These are phyloP conservation scores for Botrytis deweyae DNA, from an alignment of 2,329 filamentous ascomycete species.

Conservation along the genomic window DNA sequence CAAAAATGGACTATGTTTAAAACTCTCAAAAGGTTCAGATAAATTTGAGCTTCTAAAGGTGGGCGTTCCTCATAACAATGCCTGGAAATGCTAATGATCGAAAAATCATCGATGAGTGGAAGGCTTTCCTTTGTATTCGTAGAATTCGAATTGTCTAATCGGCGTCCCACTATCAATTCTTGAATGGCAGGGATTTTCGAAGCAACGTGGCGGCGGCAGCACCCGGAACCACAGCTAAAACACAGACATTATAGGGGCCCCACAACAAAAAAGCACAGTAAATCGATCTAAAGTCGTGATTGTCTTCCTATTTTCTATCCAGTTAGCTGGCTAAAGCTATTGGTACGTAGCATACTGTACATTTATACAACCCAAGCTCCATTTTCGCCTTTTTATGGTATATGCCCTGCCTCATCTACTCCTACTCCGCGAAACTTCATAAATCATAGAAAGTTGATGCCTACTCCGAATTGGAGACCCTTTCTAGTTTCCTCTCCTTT, in stretches of 20 bases:
- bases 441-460: conserved; percentile 84
- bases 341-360: conserved; percentile 1
- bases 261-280: neutral
- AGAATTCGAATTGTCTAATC: neutral
- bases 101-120: neutral
- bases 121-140: neutral
- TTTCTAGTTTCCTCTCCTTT: conserved; percentile 86
- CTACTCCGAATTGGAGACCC: conserved; percentile 91
- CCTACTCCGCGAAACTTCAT: conserved; percentile 4
- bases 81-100: neutral
- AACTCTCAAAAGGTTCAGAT: neutral
- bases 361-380: conserved; percentile 2
- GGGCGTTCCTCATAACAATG: neutral
- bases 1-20: neutral
- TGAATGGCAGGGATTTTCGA: neutral
- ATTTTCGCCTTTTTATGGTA: conserved; percentile 7
- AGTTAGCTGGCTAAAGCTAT: conserved; percentile 14
- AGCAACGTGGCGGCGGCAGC: conserved; percentile 2
- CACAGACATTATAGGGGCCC: too few relatives aligned
- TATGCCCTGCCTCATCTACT: conserved; percentile 3
- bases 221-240: neutral
- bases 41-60: neutral
- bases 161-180: neutral
- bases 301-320: conserved; percentile 3
- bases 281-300: neutral